A percentile compares a stretch with the other conserved stretches of the same genome.
These are phyloP conservation scores for Mucor velutinosus DNA, from an alignment of 371 early-diverging fungal species.

Conservation along the genomic window DNA sequence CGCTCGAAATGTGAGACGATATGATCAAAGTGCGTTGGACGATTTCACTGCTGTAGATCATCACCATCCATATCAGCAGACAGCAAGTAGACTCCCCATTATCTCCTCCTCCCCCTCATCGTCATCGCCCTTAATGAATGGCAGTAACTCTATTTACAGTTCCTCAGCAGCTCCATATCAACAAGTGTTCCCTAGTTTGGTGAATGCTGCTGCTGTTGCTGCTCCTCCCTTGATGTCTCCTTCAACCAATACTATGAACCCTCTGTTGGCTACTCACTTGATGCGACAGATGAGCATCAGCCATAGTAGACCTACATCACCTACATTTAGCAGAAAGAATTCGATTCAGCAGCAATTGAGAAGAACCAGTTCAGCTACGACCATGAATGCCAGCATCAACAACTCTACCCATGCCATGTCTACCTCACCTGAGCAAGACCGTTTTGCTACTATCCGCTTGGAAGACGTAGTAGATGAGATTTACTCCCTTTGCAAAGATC, in stretches of 20 bases:
- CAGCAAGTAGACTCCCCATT: neutral
- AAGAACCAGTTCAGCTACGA: slow-evolving; percentile 8
- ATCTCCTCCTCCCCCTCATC: neutral
- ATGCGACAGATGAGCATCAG: slow-evolving; percentile 24
- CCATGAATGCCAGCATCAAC: slow-evolving; percentile 5
- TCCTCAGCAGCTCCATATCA: neutral
- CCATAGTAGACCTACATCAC: slow-evolving; percentile 22
- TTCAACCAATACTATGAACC: slow-evolving; percentile 18
- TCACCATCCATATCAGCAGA: neutral
- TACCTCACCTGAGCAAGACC: slow-evolving; percentile 44
- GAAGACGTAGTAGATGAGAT: slow-evolving; percentile 77
- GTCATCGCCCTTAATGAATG: neutral
- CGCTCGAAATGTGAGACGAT: slow-evolving; percentile 8
- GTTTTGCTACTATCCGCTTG: slow-evolving; percentile 63
- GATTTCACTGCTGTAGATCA: slow-evolving; percentile 10
- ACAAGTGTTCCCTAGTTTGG: neutral
- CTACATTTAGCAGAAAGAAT: slow-evolving; percentile 19
- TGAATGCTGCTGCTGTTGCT: neutral
- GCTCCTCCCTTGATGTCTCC: slow-evolving; percentile 9
- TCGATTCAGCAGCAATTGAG: slow-evolving; percentile 17
- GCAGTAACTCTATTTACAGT: neutral
- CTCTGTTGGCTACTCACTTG: slow-evolving; percentile 29
- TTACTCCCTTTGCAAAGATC: slow-evolving; percentile 84
- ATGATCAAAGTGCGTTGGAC: slow-evolving; percentile 6
- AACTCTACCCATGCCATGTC: neutral